Conservation (phyloP, 805 yeast species). For the Isabelozyma rhagii region DNA sequence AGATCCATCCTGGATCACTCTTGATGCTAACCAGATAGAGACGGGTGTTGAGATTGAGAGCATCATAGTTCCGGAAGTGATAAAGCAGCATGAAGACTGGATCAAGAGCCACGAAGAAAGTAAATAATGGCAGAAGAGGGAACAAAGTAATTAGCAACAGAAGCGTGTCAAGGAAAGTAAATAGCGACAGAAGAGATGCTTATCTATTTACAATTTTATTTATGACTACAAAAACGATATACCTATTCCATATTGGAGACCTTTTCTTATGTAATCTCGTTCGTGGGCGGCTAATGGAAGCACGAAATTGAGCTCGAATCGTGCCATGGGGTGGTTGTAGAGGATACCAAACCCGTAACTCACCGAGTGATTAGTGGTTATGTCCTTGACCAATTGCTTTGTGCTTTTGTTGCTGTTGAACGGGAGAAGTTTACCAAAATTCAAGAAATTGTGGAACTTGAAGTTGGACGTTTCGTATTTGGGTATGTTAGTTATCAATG, state of each 20-base stretch:
- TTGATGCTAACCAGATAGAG: slow-evolving; percentile 40
- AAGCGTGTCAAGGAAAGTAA: neutral
- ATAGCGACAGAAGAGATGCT: neutral
- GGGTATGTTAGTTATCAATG: slow-evolving; percentile 44
- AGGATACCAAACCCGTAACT: slow-evolving; percentile 49
- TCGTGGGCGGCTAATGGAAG: slow-evolving; percentile 44
- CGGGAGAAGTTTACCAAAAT: slow-evolving; percentile 44
- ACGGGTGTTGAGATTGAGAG: slow-evolving; percentile 67
- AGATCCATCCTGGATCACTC: slow-evolving; percentile 47
- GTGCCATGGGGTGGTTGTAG: slow-evolving; percentile 55
- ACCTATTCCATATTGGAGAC: slow-evolving; percentile 59
- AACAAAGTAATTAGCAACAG: neutral
- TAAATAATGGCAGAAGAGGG: neutral
- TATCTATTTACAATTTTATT: neutral
- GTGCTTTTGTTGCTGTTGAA: slow-evolving; percentile 8
- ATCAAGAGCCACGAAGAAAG: slow-evolving; percentile 25
- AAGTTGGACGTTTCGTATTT: slow-evolving; percentile 41
- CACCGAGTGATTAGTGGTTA: slow-evolving; percentile 24
- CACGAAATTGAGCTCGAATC: slow-evolving; percentile 56
- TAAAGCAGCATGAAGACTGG: slow-evolving; percentile 63
- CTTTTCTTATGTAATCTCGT: slow-evolving; percentile 49
- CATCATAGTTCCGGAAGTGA: slow-evolving; percentile 74
- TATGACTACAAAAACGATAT: slow-evolving; percentile 46
- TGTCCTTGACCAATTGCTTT: slow-evolving; percentile 1
- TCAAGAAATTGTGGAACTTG: slow-evolving; percentile 46